phyloP scores from a whole-genome alignment of 306 rosid genomes.

The Castanea crenata region DNA sequence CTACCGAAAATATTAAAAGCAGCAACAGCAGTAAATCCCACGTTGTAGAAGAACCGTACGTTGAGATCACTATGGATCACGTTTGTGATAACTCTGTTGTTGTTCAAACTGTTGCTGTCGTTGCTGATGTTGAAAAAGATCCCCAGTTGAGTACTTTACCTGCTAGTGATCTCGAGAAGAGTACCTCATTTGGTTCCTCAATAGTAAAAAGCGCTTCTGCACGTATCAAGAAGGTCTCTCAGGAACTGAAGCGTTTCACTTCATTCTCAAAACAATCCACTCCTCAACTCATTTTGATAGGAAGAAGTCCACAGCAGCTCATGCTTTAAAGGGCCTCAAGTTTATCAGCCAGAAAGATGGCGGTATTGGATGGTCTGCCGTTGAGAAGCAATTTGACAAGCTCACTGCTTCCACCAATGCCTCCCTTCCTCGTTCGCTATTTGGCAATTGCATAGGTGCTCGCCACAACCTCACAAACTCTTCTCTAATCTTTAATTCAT shows the following conservation, averaged over 20 bases:
- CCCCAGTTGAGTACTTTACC: conserved; percentile 22
- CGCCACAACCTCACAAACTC: no score
- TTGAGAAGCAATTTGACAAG: conserved; percentile 43
- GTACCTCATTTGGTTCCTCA: conserved; percentile 38
- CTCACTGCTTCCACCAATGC: conserved; percentile 41
- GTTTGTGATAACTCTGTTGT: conserved; percentile 45
- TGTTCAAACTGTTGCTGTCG: conserved; percentile 17
- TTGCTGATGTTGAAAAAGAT: conserved; percentile 14
- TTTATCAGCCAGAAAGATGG: conserved; percentile 36
- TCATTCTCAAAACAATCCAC: conserved; percentile 28
- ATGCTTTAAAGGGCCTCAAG: conserved; percentile 51
- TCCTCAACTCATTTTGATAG: conserved; percentile 28
- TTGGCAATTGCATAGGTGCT: conserved; percentile 61
- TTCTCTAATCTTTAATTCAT: not conserved
- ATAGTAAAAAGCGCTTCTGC: conserved; percentile 38
- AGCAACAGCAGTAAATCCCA: conserved; percentile 20
- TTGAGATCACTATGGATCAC: conserved; percentile 45
- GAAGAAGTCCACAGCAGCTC: conserved; percentile 40
- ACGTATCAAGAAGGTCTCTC: conserved; percentile 46
- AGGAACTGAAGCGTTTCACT: conserved; percentile 44
- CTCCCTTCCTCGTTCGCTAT: conserved; percentile 45
- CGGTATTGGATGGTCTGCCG: conserved; percentile 47
- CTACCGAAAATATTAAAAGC: not conserved
- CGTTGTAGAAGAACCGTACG: conserved; percentile 25
- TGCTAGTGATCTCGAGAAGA: conserved; percentile 44